Base-by-base conservation (phyloP, 257 asterid genomes). In the Gentiana dahurica region DNA sequence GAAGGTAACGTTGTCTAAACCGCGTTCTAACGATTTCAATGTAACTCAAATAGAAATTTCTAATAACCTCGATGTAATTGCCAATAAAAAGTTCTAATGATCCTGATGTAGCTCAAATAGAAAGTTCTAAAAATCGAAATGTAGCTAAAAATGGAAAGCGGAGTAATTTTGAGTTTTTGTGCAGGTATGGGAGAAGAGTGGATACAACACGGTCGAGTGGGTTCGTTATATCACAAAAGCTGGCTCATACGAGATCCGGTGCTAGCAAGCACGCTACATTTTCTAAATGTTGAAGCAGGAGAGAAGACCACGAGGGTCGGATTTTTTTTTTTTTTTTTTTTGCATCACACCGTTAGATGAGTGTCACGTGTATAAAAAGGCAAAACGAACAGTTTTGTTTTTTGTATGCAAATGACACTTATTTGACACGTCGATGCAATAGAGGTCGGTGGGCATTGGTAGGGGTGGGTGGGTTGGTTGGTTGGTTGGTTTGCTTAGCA, bases 141-240 rank as follows among this genome's bases (percentile, higher is more conserved):
- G 24, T 15, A 15, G 24, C 24, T 15, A 15, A 13, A 66, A 58
- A 57, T 37, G 12, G 8, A 43, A 54, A 60, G 70, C 54, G 38
- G 49, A 56, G 59, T 66, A 55, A 65, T 24, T 11, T 44, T 12
- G 56, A 37, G 34, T 11, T 48, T 36, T 53, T 69, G 50, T 78
- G 71, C 86, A 90, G 98, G 98, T 91, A 45, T 91, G 98, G 98
- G 97, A 91, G 75, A 91, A 91, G 86, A 91, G 95, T 53, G 98
- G 98, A 37, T 91, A 91, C 78, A 91, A 91, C 77, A 91, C 98
- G 0, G 98, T 91, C 36, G 98, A 91, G 75, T 91, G 98, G 98
- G 98, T 91, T 54, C 98, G 98, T 62, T 91, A 91, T 67, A 91
- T 91, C 58, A 91, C 97, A 39, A 91, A 91, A 77, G 98, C 97